Evolutionary conservation across 192 early-diverging fungal species (phyloP).

Genomic region (Linnemannia elongata): DNA sequence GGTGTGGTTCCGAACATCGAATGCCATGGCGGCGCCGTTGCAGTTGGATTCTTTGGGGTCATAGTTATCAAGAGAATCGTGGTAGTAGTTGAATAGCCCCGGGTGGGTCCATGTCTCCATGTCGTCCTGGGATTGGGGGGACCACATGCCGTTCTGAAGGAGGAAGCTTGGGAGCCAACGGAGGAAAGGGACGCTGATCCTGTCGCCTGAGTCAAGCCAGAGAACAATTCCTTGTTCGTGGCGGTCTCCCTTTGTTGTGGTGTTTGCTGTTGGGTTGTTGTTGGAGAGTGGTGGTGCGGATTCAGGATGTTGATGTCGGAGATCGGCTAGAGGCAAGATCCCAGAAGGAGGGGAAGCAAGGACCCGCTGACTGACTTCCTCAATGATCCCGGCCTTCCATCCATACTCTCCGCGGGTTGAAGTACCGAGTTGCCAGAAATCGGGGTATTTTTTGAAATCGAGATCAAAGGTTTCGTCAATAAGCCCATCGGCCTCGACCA

Average conservation of each 20-base stretch:
- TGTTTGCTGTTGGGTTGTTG: background rate
- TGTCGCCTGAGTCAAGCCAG: slow-evolving; percentile 66
- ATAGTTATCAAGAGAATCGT: slow-evolving; percentile 41
- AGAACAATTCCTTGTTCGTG: slow-evolving; percentile 55
- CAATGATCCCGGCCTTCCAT: slow-evolving; percentile 65
- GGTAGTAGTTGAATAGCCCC: slow-evolving; percentile 59
- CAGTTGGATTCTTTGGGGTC: slow-evolving; percentile 51
- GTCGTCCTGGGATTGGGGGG: slow-evolving; percentile 48
- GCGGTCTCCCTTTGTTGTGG: background rate
- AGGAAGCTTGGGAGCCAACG: slow-evolving; percentile 47
- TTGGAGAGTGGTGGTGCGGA: background rate
- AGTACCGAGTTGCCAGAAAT: slow-evolving; percentile 60
- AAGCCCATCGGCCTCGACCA: slow-evolving; percentile 44
- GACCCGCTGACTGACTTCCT: slow-evolving; percentile 49
- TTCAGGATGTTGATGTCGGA: background rate
- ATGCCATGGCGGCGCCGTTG: slow-evolving; percentile 61
- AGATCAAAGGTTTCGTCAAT: slow-evolving; percentile 56
- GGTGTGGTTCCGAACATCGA: slow-evolving; percentile 55
- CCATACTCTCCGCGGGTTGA: slow-evolving; percentile 65
- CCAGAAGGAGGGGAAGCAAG: slow-evolving; percentile 5
- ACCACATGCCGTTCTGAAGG: slow-evolving; percentile 56
- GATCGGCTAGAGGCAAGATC: background rate
- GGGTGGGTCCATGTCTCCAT: slow-evolving; percentile 61
- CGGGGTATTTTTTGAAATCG: slow-evolving; percentile 58
- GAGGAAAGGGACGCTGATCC: slow-evolving; percentile 48